A percentile compares a stretch with the other conserved stretches of the same genome.
phyloP scores from a whole-genome alignment of 2,329 filamentous ascomycete genomes.

The Paraphaeosphaeria minitans region DNA sequence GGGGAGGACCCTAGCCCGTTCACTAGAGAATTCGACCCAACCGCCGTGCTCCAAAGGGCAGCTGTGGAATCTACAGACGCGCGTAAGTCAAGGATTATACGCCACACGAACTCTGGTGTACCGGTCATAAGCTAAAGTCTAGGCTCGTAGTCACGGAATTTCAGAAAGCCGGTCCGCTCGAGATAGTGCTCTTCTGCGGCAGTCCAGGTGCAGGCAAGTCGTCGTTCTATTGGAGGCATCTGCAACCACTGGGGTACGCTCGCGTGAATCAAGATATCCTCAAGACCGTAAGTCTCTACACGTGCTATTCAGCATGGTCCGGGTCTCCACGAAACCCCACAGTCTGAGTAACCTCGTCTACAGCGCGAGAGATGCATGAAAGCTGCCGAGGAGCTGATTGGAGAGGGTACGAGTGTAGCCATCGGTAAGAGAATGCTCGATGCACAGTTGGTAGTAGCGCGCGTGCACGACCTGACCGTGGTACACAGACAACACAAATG shows the following conservation, averaged over 20 bases:
- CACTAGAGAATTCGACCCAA: conserved; percentile 72
- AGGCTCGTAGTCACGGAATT: conserved; percentile 42
- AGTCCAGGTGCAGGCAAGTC: conserved; percentile 91
- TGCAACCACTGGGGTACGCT: conserved; percentile 79
- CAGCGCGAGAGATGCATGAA: conserved; percentile 71
- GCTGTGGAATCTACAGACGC: conserved; percentile 35
- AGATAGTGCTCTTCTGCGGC: conserved; percentile 85
- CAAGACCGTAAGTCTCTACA: conserved; percentile 64
- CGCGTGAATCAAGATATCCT: conserved; percentile 90
- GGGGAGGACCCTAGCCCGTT: conserved; percentile 69
- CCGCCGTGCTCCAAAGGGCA: conserved; percentile 36
- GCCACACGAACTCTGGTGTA: conserved; percentile 19
- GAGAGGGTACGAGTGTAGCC: conserved; percentile 70
- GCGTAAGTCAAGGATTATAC: conserved; percentile 34
- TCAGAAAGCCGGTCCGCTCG: conserved; percentile 67
- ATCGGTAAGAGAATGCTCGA: conserved; percentile 66
- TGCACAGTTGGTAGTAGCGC: conserved; percentile 17
- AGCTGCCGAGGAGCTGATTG: conserved; percentile 69
- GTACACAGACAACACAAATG: conserved; percentile 87
- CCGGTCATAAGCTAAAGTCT: conserved; percentile 27
- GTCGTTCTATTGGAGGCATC: conserved; percentile 80
- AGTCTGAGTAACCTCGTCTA: conserved; percentile 40
- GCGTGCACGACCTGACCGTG: conserved; percentile 18
- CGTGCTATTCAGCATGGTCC: conserved; percentile 25
- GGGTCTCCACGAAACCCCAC: conserved; percentile 25